Conservation (phyloP, 2,329 filamentous ascomycete genomes). For the Botrytis pseudocinerea region DNA sequence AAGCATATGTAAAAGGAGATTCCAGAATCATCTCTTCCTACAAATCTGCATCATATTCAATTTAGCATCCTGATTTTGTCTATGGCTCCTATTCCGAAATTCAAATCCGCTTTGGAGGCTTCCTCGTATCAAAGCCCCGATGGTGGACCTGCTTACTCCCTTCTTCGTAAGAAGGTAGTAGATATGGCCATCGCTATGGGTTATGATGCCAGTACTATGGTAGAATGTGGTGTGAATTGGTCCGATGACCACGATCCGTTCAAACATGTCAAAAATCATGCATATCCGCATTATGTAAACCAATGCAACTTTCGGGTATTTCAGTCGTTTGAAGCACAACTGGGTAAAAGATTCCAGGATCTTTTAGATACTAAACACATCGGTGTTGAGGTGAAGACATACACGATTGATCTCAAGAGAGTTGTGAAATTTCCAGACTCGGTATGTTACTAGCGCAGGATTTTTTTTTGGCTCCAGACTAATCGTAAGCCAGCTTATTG, state of each 20-base stretch:
- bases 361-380: not conserved
- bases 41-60: too few species aligned
- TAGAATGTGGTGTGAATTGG: slow-evolving; percentile 17
- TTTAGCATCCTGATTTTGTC: not conserved
- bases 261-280: slow-evolving; percentile 4
- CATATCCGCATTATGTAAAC: slow-evolving; percentile 2
- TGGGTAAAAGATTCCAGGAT: slow-evolving; percentile 10
- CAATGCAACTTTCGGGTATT: slow-evolving; percentile 16
- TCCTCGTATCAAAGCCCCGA: slow-evolving; percentile 21
- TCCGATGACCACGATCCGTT: slow-evolving; percentile 16
- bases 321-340: not conserved
- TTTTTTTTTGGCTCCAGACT: not conserved
- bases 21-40: too few species aligned
- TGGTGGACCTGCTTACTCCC: slow-evolving; percentile 7
- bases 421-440: slow-evolving; percentile 5
- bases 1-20: too few species aligned
- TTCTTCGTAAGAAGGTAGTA: slow-evolving; percentile 12
- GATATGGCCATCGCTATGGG: slow-evolving; percentile 20
- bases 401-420: slow-evolving; percentile 9
- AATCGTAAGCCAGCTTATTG: not conserved
- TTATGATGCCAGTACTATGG: slow-evolving; percentile 22
- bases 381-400: not conserved
- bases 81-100: slow-evolving; percentile 10
- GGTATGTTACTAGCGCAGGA: not conserved
- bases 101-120: slow-evolving; percentile 4